These are phyloP conservation scores for Tetraselmis chui DNA, from an alignment of 139 green algal genomes.

Conservation along the genomic window DNA sequence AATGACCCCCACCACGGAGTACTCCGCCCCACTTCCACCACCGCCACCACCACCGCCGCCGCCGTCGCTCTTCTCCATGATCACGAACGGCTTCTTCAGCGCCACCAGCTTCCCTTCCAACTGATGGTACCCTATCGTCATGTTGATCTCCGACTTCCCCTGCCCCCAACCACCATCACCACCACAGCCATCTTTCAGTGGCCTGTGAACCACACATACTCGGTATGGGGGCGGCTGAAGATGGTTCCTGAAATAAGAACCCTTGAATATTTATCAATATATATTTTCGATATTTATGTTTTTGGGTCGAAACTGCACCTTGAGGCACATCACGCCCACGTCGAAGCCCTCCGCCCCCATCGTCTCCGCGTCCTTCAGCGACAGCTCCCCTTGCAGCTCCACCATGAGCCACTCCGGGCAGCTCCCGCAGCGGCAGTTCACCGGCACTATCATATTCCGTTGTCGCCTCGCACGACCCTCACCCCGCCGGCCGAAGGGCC, in stretches of 20 bases:
- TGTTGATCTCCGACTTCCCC: constrained; percentile 41
- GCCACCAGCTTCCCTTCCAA: constrained; percentile 64
- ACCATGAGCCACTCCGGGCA: constrained; percentile 33
- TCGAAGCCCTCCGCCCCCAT: constrained; percentile 17
- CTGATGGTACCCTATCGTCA: constrained; percentile 77
- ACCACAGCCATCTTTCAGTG: no score
- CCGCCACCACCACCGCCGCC: background rate
- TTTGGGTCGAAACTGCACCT: no score
- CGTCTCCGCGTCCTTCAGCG: constrained; percentile 17
- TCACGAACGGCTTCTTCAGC: constrained; percentile 74
- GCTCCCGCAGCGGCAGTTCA: background rate
- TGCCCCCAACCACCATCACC: no score
- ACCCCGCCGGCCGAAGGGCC: no score
- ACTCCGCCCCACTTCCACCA: background rate
- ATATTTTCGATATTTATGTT: no score
- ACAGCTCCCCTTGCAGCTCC: constrained; percentile 47
- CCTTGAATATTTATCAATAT: no score
- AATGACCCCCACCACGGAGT: constrained; percentile 60
- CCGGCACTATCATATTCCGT: background rate
- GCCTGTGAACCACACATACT: no score
- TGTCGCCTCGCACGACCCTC: no score
- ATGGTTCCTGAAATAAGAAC: no score
- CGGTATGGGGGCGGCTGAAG: no score
- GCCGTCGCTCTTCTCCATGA: constrained; percentile 44
- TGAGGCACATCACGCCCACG: constrained; percentile 28